Percentiles rank a stretch among this genome's conserved stretches.
Conservation (phyloP, 495 filamentous ascomycete species). For the Penicillium cinerascens region DNA sequence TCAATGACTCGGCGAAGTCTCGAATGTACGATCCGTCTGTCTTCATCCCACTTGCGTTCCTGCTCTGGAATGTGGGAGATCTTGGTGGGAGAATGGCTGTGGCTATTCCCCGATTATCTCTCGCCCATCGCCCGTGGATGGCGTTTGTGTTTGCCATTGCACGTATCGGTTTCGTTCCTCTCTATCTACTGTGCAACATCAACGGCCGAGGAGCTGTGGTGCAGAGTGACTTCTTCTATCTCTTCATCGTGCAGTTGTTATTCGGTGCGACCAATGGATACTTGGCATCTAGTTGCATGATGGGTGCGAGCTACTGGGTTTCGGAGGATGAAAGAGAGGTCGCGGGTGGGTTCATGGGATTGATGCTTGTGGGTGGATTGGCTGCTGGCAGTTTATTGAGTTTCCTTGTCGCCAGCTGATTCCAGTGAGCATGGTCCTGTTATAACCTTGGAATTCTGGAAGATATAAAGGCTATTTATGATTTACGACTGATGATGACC, state of each 20-base stretch:
- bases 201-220: constrained; percentile 64
- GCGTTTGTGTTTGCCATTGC: constrained; percentile 62
- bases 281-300: constrained; percentile 82
- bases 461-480: background rate
- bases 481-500: background rate
- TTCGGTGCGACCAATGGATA: constrained; percentile 88
- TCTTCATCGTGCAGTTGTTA: constrained; percentile 72
- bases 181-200: constrained; percentile 89
- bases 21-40: constrained; percentile 65
- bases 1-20: constrained; percentile 48
- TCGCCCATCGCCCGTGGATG: constrained; percentile 56
- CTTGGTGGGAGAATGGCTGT: constrained; percentile 71
- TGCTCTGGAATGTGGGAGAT: constrained; percentile 94
- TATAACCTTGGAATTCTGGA: background rate
- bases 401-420: constrained; percentile 61
- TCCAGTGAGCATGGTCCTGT: background rate
- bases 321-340: constrained; percentile 77
- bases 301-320: constrained; percentile 78
- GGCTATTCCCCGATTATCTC: constrained; percentile 55
- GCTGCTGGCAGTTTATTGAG: constrained; percentile 83
- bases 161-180: constrained; percentile 69
- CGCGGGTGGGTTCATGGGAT: constrained; percentile 89
- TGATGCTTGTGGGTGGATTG: constrained; percentile 80
- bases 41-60: constrained; percentile 87
- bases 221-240: constrained; percentile 80